Evolutionary conservation across 2,329 filamentous ascomycete species (phyloP), one percentile per base, ranked within the genome.

Genomic region (Talaromyces sp.): DNA sequence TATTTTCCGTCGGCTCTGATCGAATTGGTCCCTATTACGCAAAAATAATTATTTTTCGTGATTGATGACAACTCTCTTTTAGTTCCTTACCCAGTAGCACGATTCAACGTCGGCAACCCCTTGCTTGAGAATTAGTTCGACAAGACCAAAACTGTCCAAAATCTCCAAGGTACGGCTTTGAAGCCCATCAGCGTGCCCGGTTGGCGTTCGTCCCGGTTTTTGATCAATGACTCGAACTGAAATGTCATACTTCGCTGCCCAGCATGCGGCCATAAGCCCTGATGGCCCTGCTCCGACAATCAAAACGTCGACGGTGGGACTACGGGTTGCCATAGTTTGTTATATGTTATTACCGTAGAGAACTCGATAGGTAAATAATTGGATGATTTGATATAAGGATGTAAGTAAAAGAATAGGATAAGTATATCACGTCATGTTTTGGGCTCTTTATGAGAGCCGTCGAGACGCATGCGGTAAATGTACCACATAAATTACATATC

Each of bases 91-190:
- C 58, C 58, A 60, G 39, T 60, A 60, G 39, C 58, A 60, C 39
- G 44, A 47, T 22, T 60, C 58, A 25, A 55, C 15, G n/a, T 51
- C 58, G 17, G 32, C 36, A 4, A 60, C 30, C 6, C 33, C 52
- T n/a, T 60, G 58, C 19, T 8, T 25, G 3, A 60, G 11, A 10
- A 60, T 56, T 3, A 8, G 58, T 33, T 60, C 58, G 13, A 30
- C 86, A 63, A 92, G 84, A 1, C 85, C 88, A 66, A 92, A 88
- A 58, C 84, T 86, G 67, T 92, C 87, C 59, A 91, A 84, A 15
- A 91, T 89, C 71, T 92, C 87, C 2, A 90, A 77, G 0, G 86
- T 90, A 1, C 88, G 84, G 65, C 82, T 84, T 72, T 90, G 86
- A 2, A 88, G 76, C 1, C 84, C 84, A 65, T 83, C 81, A 0